Conservation (phyloP, 169 alveolate genomes). For the Eimeria falciformis region DNA sequence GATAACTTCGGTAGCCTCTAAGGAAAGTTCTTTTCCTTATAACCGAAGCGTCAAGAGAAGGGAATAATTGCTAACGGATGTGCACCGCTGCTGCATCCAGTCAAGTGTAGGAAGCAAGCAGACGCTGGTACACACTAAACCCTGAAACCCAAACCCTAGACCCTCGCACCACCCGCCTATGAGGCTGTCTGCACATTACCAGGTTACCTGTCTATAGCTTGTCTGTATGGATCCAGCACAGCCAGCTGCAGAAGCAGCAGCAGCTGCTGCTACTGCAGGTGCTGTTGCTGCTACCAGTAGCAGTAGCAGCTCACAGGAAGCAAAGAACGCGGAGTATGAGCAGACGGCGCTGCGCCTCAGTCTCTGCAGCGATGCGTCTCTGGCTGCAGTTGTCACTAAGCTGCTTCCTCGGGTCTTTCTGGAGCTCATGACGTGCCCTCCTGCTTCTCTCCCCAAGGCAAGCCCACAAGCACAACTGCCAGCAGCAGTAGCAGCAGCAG, state of each 20-base stretch:
- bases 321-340: constrained; percentile 68
- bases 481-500: background rate
- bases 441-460: constrained; percentile 69
- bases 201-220: background rate
- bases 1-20: no score
- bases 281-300: constrained; percentile 46
- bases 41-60: no score
- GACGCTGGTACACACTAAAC: no score
- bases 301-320: background rate
- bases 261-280: constrained; percentile 23
- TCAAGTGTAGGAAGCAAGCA: no score
- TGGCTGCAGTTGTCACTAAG: constrained; percentile 57
- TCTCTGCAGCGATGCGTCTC: constrained; percentile 72
- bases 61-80: no score
- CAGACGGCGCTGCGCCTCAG: constrained; percentile 75
- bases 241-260: background rate
- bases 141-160: background rate
- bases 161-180: background rate
- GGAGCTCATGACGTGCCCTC: constrained; percentile 64
- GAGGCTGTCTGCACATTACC: no score
- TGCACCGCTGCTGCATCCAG: no score
- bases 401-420: constrained; percentile 70
- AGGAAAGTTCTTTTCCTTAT: no score
- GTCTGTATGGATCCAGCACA: constrained; percentile 43
- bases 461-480: background rate